Conservation (phyloP, 768 basidiomycete species). For the Candolleomyces eurysporus region DNA sequence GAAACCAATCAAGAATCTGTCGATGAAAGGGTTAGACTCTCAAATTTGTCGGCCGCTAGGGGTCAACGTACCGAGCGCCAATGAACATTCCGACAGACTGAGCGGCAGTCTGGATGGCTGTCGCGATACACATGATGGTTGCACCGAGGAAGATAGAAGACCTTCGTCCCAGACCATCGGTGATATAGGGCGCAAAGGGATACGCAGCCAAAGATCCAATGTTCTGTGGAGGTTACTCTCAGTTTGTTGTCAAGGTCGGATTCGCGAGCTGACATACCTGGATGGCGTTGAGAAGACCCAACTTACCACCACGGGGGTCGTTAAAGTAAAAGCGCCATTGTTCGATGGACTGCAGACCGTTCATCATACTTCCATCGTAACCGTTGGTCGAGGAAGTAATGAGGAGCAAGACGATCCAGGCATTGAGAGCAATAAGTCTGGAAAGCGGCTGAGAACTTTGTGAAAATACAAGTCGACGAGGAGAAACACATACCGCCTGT, state of each 20-base stretch:
- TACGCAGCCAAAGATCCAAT: conserved; percentile 67
- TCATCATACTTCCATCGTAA: conserved; percentile 80
- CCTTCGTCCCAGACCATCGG: conserved; percentile 72
- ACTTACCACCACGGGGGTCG: conserved; percentile 50
- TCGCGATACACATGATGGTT: conserved; percentile 65
- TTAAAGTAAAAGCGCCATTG: conserved; percentile 66
- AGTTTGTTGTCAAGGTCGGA: neutral
- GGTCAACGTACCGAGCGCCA: conserved; percentile 50
- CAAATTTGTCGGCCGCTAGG: neutral
- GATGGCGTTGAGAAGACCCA: conserved; percentile 75
- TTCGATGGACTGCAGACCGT: conserved; percentile 66
- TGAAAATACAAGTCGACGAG: neutral
- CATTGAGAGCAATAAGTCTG: conserved; percentile 64
- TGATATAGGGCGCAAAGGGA: conserved; percentile 68
- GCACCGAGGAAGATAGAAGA: conserved; percentile 67
- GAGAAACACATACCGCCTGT: conserved; percentile 50
- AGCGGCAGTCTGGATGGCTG: conserved; percentile 68
- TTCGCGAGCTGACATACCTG: conserved; percentile 27
- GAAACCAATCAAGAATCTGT: conserved; percentile 67
- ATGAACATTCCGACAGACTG: conserved; percentile 77
- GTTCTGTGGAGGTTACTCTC: conserved; percentile 32
- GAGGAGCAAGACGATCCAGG: conserved; percentile 71
- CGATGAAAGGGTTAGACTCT: neutral
- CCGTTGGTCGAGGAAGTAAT: conserved; percentile 77
- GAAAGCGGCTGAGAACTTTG: conserved; percentile 17